Base-by-base conservation (phyloP, 2,329 filamentous ascomycete species). In the Verruconis gallopava region DNA sequence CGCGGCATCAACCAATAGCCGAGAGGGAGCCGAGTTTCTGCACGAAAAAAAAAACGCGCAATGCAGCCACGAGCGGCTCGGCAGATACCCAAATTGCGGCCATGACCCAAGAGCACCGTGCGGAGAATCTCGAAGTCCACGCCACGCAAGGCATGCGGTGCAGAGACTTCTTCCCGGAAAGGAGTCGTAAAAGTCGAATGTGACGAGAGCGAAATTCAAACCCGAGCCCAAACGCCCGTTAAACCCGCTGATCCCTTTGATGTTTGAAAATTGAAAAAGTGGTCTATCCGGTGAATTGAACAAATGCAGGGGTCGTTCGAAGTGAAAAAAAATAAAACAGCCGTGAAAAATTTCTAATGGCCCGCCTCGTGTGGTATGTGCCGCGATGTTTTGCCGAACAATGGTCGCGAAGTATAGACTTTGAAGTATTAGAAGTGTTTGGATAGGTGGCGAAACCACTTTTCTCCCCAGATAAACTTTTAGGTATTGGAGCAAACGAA, bases 381-480 rank as follows among this genome's bases (percentile, higher is more conserved):
- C 6, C n/a, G 9, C 25, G n/a, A 9, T 21, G 30, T 15, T 40
- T 40, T 40, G 30, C 22, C 33, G 25, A 30, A 15, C 33, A 15
- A 28, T 32, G 25, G 14, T 5, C 14, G 38, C 25, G 12, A 21
- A 20, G 11, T 40, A 40, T 33, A 17, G 15, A 40, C 38, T 17
- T 36, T 9, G 21, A 30, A 13, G 15, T 21, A 17, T 15, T 30
- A 9, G n/a, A 30, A 9, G n/a, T 9, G 32, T 40, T 40, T 21
- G 20, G 15, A 9, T 4, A 15, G 22, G n/a, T 40, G 21, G 18
- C 38, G 38, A 40, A n/a, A 28, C 15, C 14, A 21, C 25, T 19
- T 40, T 30, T 40, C 33, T n/a, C 25, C 20, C 22, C 30, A 30
- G 21, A 40, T 22, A 39, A 33, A 40, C 38, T 40, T 40, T 40